Evolutionary conservation across 805 yeast genomes (phyloP), one percentile per base, ranked within the genome.

Genomic region (Candida ulmi): DNA sequence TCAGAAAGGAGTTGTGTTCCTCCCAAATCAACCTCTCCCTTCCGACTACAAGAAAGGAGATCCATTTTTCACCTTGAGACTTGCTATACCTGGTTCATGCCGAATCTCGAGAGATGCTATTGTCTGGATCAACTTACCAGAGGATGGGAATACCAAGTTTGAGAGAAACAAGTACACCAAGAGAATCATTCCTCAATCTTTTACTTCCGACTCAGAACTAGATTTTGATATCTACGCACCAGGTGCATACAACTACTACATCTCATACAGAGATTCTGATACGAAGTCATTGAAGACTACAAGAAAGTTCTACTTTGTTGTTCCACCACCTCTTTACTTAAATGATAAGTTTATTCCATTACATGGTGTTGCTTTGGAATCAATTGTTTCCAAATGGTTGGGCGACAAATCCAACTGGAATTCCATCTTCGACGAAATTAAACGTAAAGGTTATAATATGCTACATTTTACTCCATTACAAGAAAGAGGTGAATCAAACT

Each of bases 391-490:
- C 30, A 91, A 91, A 64, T 88, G 96, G 91, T 76, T 90, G 64
- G 96, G 97, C 2, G 72, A 76, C 2, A 60, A 61, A 36, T 57
- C 59, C 2, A 61, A 74, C 12, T 91, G 98, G 98, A 76, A 76
- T 41, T 57, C 62, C 1, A 65, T 84, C 41, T 84, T 91, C 42
- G 57, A 60, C 2, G 73, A 74, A 34, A 73, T 91, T 33, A 63
- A 80, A 13, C 57, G 63, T 8, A 93, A 93, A 61, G 90, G 93
- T 17, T 91, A 91, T 66, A 93, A 93, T 61, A 87, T 91, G 96
- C 69, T 93, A 33, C 99, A 91, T 66, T 91, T 91, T 60, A 90
- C 97, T 6, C 99, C 99, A 0, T 68, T 91, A 50, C 96, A 91
- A 62, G 65, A 80, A 46, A 72, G 98, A 40, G 99, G 99, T 26